A percentile compares a stretch with the other conserved stretches of the same genome.
phyloP scores from a whole-genome alignment of 495 filamentous ascomycete genomes.

The Tuber umbilicatum region DNA sequence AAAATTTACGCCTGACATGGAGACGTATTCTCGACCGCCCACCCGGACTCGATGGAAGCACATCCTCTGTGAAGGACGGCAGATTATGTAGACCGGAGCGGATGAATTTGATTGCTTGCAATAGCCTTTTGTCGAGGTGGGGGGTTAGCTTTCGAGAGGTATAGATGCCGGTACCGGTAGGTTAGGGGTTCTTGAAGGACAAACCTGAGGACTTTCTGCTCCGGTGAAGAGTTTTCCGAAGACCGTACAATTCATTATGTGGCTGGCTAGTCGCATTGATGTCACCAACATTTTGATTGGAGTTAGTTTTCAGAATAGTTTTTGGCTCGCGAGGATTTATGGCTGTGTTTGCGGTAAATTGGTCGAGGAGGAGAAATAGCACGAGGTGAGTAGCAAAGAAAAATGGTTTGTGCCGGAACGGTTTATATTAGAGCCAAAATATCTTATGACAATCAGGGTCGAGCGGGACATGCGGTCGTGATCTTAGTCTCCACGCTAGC shows the following conservation, averaged over 20 bases:
- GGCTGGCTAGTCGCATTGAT: conserved; percentile 33
- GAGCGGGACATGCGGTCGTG: too few species aligned
- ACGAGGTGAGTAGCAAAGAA: background rate
- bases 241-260: conserved; percentile 36
- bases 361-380: background rate
- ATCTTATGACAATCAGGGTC: background rate
- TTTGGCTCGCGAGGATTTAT: background rate
- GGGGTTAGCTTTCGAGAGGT: conserved; percentile 8
- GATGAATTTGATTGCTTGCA: conserved; percentile 29
- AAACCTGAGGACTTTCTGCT: conserved; percentile 29
- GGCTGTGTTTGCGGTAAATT: background rate
- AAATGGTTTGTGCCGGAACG: background rate
- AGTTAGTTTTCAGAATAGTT: background rate
- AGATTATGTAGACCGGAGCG: conserved; percentile 28
- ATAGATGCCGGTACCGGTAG: background rate
- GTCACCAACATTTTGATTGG: conserved; percentile 26
- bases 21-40: conserved; percentile 33
- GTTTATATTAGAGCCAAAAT: background rate
- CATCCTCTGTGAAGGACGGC: conserved; percentile 29
- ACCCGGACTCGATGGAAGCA: conserved; percentile 33
- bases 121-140: conserved; percentile 16
- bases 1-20: conserved; percentile 29
- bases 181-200: conserved; percentile 8
- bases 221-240: conserved; percentile 35
- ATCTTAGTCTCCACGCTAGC: too few species aligned